Evolutionary conservation across 805 yeast species (phyloP), one percentile per base, ranked within the genome.

Genomic region (Candida verbasci): DNA sequence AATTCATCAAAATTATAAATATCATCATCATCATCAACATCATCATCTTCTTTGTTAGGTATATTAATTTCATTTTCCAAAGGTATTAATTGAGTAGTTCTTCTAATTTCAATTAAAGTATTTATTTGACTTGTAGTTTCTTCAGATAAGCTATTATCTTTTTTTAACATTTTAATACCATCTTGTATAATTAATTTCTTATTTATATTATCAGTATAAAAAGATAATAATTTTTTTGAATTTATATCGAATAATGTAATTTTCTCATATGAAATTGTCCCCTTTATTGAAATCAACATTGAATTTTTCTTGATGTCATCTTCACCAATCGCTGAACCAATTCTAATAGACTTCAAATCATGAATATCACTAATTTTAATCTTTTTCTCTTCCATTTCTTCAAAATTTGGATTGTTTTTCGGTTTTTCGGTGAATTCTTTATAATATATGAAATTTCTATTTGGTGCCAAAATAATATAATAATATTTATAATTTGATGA

Each of bases 161-260:
- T 68, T 42, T 58, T 60, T 45, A 66, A 61, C 68, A 67, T 60
- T 48, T 76, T 77, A 37, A 86, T 55, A 0, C 94, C 95, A 58
- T 86, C 95, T 24, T 82, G 61, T 94, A 94, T 86, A 6, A 80
- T 74, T 37, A 74, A 76, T 29, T 82, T 77, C 33, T 76, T 71
- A 32, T 81, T 86, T 44, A 74, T 72, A 1, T 86, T 80, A 40
- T 83, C 89, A 10, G 85, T 74, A 52, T 72, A 85, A 48, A 85
- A 81, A n/a, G 68, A 55, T 38, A 85, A 65, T 9, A 78, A 45
- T 14, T 60, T 50, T 28, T 69, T 67, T 24, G 59, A 59, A 51
- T 47, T 68, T 50, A 46, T 68, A 14, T 65, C 77, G 9, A 68
- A 42, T 14, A 82, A 53, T 1, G 75, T 62, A 35, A 82, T 76